These are phyloP conservation scores for Solanum commersonii DNA, from an alignment of 257 asterid species.

Conservation along the genomic window DNA sequence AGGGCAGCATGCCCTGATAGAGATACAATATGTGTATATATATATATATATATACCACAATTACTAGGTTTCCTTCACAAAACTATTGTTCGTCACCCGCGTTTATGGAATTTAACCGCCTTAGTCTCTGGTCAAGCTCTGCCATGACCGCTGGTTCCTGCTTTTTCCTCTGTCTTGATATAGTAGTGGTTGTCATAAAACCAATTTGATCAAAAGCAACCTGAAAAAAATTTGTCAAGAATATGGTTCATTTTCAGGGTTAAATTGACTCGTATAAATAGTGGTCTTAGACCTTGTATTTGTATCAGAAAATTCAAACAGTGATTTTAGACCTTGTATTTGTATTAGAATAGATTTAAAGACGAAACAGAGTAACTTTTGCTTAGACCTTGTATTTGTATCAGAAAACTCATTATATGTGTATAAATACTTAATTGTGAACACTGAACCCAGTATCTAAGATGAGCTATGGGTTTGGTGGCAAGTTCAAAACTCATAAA, in stretches of 20 bases:
- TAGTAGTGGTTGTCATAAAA: constrained; percentile 58
- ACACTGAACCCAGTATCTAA: neutral
- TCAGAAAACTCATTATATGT: neutral
- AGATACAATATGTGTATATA: neutral
- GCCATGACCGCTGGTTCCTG: constrained; percentile 98
- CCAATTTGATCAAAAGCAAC: constrained; percentile 86
- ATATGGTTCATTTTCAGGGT: neutral
- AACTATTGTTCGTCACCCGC: constrained; percentile 25
- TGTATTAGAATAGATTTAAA: neutral
- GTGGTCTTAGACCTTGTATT: neutral
- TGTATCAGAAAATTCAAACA: neutral
- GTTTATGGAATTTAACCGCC: constrained; percentile 45
- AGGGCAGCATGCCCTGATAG: neutral
- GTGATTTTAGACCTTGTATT: neutral
- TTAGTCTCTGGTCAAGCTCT: constrained; percentile 79
- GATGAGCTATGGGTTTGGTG: neutral
- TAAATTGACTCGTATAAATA: neutral
- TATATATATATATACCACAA: neutral
- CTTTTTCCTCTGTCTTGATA: constrained; percentile 85
- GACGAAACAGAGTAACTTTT: neutral
- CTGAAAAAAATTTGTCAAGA: constrained; percentile 25
- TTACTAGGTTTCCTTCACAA: neutral
- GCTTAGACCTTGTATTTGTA: neutral
- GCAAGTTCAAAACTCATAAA: neutral
- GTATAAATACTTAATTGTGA: neutral